Conservation (phyloP, 2,329 filamentous ascomycete species). For the Hypoxylon sp. region DNA sequence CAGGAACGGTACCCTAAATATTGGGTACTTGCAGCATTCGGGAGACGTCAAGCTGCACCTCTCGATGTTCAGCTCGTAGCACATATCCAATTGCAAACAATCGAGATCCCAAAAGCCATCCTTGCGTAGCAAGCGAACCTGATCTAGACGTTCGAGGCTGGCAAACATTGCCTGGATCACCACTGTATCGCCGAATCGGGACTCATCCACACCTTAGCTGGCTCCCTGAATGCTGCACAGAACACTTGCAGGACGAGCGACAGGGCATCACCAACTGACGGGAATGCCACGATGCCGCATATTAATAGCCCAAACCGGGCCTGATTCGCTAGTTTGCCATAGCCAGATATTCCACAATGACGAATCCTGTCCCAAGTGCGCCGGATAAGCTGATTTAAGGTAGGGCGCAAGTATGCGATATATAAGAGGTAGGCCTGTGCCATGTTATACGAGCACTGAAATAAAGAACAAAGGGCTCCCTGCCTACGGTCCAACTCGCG, state of each 20-base stretch:
- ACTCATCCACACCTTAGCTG: background rate
- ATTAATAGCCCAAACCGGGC: background rate
- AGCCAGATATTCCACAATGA: constrained; percentile 11
- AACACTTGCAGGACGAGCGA: constrained; percentile 7
- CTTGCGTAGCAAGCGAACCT: constrained; percentile 8
- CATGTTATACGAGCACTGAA: background rate
- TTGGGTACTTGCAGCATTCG: constrained; percentile 33
- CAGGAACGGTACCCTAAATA: constrained; percentile 13
- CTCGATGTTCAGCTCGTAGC: constrained; percentile 22
- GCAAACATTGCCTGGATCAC: constrained; percentile 12
- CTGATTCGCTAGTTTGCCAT: constrained; percentile 1
- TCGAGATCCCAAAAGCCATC: background rate
- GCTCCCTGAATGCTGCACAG: background rate
- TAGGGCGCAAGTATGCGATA: constrained; percentile 2
- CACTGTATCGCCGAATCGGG: constrained; percentile 20
- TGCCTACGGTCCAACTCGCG: background rate
- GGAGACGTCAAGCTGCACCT: constrained; percentile 14
- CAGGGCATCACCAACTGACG: background rate
- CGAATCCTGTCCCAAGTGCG: background rate
- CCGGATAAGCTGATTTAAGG: constrained; percentile 3
- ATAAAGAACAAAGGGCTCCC: background rate
- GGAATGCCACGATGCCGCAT: constrained; percentile 1
- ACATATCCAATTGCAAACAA: constrained; percentile 23
- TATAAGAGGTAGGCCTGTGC: constrained; percentile 17
- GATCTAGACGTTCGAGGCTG: constrained; percentile 12